Evolutionary conservation across 73 alveolate genomes (phyloP), one percentile per base, ranked within the genome.

Genomic region (Stentor roeselii): DNA sequence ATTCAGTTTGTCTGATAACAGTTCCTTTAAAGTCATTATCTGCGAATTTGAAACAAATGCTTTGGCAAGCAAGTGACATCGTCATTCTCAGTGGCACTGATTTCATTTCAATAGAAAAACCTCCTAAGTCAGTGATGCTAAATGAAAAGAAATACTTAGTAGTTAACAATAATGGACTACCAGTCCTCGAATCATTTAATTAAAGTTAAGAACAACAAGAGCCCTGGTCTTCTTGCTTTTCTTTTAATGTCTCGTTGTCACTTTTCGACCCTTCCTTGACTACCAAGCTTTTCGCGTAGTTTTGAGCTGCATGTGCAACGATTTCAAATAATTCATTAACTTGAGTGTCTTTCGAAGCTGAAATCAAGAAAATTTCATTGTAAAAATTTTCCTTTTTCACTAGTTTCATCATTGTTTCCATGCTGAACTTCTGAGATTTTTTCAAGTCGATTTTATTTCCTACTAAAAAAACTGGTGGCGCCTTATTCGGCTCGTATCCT

Each of bases 1-100:
- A 67, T 2, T 36, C 41, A 30, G 80, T 67, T 2, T 67, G 80
- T 32, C 21, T 67, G 50, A 67, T 67, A 67, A 67, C 80, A 2
- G 37, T 67, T 36, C 80, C 80, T 27, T 27, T 32, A 67, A 30
- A n/a, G 11, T 14, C 80, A 0, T 21, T 67, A 2, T 27, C 21
- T 34, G 80, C 37, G 21, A 67, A 67, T n/a, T 40, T 67, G 14
- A 1, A 21, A 32, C n/a, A 2, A 21, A 14, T 67, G 41, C 41
- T 67, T 0, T 67, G 14, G 15, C 37, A 21, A 67, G 14, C 41
- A 27, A 27, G 50, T 30, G 80, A 67, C 34, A 67, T 67, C 37
- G 34, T 67, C 34, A 50, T 50, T 21, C 67, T 50, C 67, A 11
- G 67, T 11, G 67, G 67, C 30, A 11, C 67, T 11, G 21, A 50